Percentiles rank a stretch among this genome's conserved stretches.
These are phyloP conservation scores for Solanum sitiens DNA, from an alignment of 257 asterid species.

Conservation along the genomic window DNA sequence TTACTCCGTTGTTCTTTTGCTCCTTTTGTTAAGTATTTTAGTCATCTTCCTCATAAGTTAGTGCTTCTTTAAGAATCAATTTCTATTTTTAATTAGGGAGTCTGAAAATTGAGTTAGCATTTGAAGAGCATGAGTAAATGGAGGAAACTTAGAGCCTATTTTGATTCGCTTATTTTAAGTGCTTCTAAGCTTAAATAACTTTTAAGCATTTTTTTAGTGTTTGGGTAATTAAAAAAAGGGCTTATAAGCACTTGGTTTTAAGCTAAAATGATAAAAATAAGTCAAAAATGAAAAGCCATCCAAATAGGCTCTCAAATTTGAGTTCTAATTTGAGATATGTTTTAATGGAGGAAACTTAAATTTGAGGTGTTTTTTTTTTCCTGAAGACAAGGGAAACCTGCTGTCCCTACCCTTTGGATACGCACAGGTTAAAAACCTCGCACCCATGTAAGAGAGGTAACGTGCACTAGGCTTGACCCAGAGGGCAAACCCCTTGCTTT, in stretches of 20 bases:
- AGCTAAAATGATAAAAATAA: neutral
- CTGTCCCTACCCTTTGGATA: neutral
- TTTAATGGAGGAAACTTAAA: neutral
- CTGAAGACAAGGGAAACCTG: neutral
- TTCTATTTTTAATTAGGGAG: neutral
- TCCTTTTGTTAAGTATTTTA: neutral
- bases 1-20: neutral
- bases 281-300: neutral
- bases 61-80: neutral
- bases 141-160: neutral
- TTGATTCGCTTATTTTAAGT: neutral
- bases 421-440: neutral
- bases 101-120: neutral
- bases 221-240: neutral
- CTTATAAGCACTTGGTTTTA: neutral
- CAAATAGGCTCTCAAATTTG: neutral
- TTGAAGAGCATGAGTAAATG: neutral
- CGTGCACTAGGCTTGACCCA: neutral
- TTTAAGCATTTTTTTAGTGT: neutral
- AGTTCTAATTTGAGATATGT: neutral
- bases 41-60: neutral
- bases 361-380: neutral
- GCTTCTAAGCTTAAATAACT: neutral
- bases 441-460: neutral
- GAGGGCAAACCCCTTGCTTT: neutral